Base-by-base conservation (phyloP, 306 rosid genomes). In the Castanospermum australe region DNA sequence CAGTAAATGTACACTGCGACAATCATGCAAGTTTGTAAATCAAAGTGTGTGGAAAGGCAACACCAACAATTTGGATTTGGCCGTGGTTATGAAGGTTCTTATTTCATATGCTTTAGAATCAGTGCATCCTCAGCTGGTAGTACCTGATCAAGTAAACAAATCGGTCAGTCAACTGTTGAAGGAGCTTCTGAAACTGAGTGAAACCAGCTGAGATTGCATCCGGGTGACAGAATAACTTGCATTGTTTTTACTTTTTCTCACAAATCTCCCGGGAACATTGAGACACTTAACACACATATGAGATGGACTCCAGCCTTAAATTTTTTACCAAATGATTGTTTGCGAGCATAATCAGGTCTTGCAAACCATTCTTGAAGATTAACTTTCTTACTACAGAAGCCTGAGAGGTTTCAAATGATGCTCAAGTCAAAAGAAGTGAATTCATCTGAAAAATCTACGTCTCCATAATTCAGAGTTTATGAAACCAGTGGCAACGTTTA, bases 131-230 rank as follows among this genome's bases (percentile, higher is more conserved):
- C 69, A 82, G 71, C 89, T 94, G 61, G 73, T 47, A 68, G 86
- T 94, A 68, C 83, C 93, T 3, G 80, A 84, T 20, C 86, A 84
- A 20, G 28, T 89, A 6, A 89, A 88, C 68, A 69, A 73, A 30
- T 83, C 90, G 0, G 81, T 89, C 22, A 73, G 83, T 76, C 85
- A 83, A 62, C 69, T 92, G 87, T 86, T 92, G 50, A 84, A 89
- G 48, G 93, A 92, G 84, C 68, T 82, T 71, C 45, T 91, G 86
- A 88, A 86, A 75, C 87, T 88, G 71, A 91, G 95, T 72, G 55
- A 73, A 73, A 86, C 83, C 45, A 38, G 73, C 59, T 68, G 77
- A 78, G 47, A 73, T 13, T 50, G 36, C 60, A 41, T 42, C 38
- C 39, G 12, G 83, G 81, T 79, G 71, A 63, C 35, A 50, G 70